A percentile compares a stretch with the other conserved stretches of the same genome.
phyloP scores from a whole-genome alignment of 768 basidiomycete genomes.

The Terana coerulea region DNA sequence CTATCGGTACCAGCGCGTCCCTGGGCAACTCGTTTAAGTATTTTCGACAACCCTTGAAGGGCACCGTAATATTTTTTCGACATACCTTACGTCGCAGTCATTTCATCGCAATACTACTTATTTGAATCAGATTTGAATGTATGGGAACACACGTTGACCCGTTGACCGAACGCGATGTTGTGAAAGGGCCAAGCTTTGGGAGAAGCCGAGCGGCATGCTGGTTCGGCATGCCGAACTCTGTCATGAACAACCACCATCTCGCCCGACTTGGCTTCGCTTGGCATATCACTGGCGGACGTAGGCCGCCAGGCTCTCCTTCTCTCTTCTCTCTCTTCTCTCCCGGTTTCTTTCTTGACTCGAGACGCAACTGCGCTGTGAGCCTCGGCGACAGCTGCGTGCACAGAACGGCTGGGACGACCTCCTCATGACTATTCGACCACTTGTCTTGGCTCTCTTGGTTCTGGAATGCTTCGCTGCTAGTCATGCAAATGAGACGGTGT shows the following conservation, averaged over 20 bases:
- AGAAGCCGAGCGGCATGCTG: neutral
- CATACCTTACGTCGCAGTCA: too few species aligned
- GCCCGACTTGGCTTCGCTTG: neutral
- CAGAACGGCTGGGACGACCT: neutral
- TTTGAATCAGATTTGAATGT: too few species aligned
- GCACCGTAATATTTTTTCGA: too few species aligned
- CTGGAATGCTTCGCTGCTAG: neutral
- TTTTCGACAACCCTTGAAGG: too few species aligned
- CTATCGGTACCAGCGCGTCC: too few species aligned
- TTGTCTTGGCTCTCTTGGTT: neutral
- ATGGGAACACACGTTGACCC: too few species aligned
- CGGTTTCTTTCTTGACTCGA: neutral
- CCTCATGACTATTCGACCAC: slow-evolving; percentile 1
- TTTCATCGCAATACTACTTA: too few species aligned
- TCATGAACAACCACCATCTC: slow-evolving; percentile 1
- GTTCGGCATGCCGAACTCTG: neutral
- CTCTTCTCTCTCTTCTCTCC: neutral
- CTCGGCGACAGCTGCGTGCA: too few species aligned
- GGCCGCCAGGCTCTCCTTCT: slow-evolving; percentile 1
- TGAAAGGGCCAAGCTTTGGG: neutral
- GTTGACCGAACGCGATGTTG: neutral
- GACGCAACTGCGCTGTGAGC: neutral
- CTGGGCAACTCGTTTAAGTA: too few species aligned
- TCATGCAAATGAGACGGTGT: neutral
- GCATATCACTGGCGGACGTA: slow-evolving; percentile 3